phyloP scores from a whole-genome alignment of 345 rosid genomes.

The Dimocarpus longan region DNA sequence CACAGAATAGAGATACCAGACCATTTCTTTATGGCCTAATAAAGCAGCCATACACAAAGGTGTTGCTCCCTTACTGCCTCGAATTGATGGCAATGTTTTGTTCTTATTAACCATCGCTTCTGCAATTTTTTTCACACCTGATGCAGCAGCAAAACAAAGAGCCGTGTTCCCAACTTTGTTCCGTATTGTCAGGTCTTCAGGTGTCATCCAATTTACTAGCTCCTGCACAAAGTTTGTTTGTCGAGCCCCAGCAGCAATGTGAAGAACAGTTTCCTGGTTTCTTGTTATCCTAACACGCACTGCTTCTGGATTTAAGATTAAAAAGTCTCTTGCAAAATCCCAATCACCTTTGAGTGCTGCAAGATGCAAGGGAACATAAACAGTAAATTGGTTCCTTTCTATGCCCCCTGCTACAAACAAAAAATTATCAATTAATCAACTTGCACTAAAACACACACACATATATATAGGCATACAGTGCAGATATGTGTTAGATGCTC shows the following conservation, averaged over 20 bases:
- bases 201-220: conserved; percentile 26
- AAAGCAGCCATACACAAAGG: conserved; percentile 45
- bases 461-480: no score
- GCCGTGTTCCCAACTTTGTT: conserved; percentile 34
- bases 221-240: conserved; percentile 36
- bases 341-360: conserved; percentile 48
- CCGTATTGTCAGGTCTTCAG: conserved; percentile 25
- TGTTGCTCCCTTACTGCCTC: conserved; percentile 36
- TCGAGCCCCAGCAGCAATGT: conserved; percentile 47
- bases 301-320: conserved; percentile 27
- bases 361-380: conserved; percentile 37
- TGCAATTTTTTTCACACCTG: conserved; percentile 39
- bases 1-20: conserved; percentile 21
- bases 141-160: conserved; percentile 39
- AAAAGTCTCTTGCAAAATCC: conserved; percentile 38
- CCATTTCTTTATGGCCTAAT: conserved; percentile 34
- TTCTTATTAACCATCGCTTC: conserved; percentile 40
- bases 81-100: conserved; percentile 26
- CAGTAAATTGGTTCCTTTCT: neutral
- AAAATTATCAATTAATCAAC: neutral
- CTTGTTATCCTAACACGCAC: conserved; percentile 28
- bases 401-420: conserved; percentile 4
- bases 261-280: conserved; percentile 40
- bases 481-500: no score
- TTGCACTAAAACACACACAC: neutral